Evolutionary conservation across 163 green algal species (phyloP), one percentile per base, ranked within the genome.

Genomic region (Coccomyxa subellipsoidea): DNA sequence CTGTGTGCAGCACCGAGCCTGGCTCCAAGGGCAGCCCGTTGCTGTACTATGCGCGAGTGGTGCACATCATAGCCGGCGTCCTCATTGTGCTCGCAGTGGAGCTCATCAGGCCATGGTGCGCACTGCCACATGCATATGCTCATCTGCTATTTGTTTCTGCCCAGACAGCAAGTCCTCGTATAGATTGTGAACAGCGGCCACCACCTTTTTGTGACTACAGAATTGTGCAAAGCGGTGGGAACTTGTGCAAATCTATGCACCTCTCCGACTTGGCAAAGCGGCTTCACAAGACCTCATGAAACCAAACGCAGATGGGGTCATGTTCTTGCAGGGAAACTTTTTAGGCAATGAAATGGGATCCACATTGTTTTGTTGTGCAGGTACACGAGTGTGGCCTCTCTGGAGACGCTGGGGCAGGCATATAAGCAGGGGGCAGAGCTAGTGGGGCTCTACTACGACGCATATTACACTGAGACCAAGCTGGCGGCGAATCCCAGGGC

Each of bases 71-170:
- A 0, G 37, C 80, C 6, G 86, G 84, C 39, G 76, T 82, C 34
- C 15, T 80, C 0, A 36, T 87, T 23, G 73, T 85, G 25, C 71
- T 88, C 21, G 10, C 86, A 1, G 21, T 82, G 0, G 81, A 90
- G 71, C 77, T 88, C 29, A 73, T 88, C 23, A 37, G 83, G 71
- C 86, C 86, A 0, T 90, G 86, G 86, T 87, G 39, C 29, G 84
- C 4, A n/a, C n/a, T n/a, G n/a, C n/a, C n/a, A n/a, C n/a, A n/a
- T n/a, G n/a, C n/a, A n/a, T n/a, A n/a, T n/a, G n/a, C n/a, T n/a
- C n/a, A n/a, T n/a, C n/a, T n/a, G n/a, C n/a, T n/a, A n/a, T n/a
- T n/a, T n/a, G n/a, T n/a, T n/a, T n/a, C n/a, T n/a, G n/a, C n/a
- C n/a, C n/a, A n/a, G n/a, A 27, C 47, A 59, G 4, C 23, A 7